These are phyloP conservation scores for Vigna hirtella DNA, from an alignment of 306 rosid species.

Conservation along the genomic window DNA sequence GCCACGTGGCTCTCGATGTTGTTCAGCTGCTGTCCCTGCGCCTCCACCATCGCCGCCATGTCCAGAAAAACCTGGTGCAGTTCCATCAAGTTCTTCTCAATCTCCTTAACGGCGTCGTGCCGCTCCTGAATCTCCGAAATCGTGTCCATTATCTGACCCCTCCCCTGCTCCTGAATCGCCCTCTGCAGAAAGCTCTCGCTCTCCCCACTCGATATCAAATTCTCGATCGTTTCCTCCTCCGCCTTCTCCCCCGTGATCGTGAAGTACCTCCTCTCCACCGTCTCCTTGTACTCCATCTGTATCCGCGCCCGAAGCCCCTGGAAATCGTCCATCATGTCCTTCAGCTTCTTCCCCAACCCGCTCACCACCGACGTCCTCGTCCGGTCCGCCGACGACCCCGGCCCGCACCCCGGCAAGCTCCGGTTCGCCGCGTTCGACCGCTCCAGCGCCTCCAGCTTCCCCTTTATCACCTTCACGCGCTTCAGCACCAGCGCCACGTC, in stretches of 20 bases:
- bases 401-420: conserved; percentile 74
- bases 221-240: conserved; percentile 83
- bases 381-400: conserved; percentile 87
- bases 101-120: conserved; percentile 90
- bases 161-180: conserved; percentile 91
- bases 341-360: conserved; percentile 84
- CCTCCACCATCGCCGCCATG: conserved; percentile 89
- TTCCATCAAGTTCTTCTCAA: conserved; percentile 83
- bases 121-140: conserved; percentile 93
- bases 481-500: conserved; percentile 72
- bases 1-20: conserved; percentile 87
- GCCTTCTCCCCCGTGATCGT: conserved; percentile 84
- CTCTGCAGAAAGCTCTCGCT: conserved; percentile 84
- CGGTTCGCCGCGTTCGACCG: conserved; percentile 71
- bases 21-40: conserved; percentile 87
- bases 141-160: conserved; percentile 92
- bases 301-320: conserved; percentile 72
- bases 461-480: conserved; percentile 67
- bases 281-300: conserved; percentile 79
- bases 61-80: conserved; percentile 86
- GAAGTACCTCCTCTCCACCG: conserved; percentile 81
- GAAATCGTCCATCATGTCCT: conserved; percentile 79
- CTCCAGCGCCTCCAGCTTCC: conserved; percentile 73
- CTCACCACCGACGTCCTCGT: conserved; percentile 85
- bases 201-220: conserved; percentile 80